Conservation (phyloP, 2,329 filamentous ascomycete species). For the Neonectria punicea region DNA sequence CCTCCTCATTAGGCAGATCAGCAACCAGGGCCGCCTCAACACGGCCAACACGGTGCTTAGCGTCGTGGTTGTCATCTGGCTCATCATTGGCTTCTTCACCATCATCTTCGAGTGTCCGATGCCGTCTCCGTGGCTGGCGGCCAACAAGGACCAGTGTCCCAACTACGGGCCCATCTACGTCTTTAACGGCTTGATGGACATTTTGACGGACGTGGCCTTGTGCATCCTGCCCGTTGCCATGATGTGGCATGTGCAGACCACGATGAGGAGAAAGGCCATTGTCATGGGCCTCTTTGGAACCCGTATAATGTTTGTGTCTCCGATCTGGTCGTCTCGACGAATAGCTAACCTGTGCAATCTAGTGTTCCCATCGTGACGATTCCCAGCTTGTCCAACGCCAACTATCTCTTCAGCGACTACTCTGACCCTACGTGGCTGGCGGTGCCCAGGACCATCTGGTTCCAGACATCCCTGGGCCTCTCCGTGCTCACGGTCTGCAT, state of each 20-base stretch:
- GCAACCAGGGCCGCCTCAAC: conserved; percentile 27
- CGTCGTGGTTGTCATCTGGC: conserved; percentile 21
- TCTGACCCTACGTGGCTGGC: conserved; percentile 32
- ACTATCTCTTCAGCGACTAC: conserved; percentile 28
- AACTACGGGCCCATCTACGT: conserved; percentile 26
- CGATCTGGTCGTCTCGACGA: no score
- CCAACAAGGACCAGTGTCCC: conserved; percentile 21
- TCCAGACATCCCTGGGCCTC: conserved; percentile 33
- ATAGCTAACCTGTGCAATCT: not conserved
- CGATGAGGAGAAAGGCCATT: conserved; percentile 28
- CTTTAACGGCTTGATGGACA: conserved; percentile 33
- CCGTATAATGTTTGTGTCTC: conserved; percentile 31
- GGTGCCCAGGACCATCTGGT: conserved; percentile 33
- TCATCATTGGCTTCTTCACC: conserved; percentile 28
- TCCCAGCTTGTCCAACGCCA: conserved; percentile 26
- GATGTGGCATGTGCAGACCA: conserved; percentile 41
- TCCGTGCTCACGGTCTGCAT: conserved; percentile 39
- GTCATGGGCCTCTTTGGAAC: conserved; percentile 36
- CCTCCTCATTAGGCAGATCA: conserved; percentile 38
- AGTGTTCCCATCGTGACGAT: conserved; percentile 36
- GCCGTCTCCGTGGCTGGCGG: conserved; percentile 31
- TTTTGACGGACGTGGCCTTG: conserved; percentile 29
- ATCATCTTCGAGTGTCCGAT: conserved; percentile 31
- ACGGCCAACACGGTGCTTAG: conserved; percentile 29
- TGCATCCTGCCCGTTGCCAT: conserved; percentile 35